These are phyloP conservation scores for Oenanthe sinensis DNA, from an alignment of 129 eudicot species.

Conservation along the genomic window DNA sequence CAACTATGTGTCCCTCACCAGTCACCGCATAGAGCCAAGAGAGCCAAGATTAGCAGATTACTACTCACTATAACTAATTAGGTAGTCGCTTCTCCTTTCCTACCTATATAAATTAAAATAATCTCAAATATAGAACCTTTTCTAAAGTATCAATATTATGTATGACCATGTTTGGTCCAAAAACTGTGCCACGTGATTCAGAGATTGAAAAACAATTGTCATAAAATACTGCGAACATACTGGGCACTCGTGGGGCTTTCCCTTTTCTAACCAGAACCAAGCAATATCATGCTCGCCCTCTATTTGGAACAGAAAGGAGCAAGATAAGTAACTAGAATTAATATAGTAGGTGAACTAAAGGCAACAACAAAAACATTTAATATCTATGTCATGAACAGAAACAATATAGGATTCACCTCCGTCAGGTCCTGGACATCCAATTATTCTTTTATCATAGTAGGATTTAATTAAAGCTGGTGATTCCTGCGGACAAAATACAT, in stretches of 20 bases:
- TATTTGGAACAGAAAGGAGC: constrained; percentile 18
- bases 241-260: constrained; percentile 84
- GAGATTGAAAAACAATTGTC: constrained; percentile 36
- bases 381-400: background rate
- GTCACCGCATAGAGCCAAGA: background rate
- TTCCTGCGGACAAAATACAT: constrained; percentile 44
- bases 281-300: constrained; percentile 99
- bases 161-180: background rate
- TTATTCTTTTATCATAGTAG: constrained; percentile 71
- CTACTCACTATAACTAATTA: background rate
- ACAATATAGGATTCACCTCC: constrained; percentile 52
- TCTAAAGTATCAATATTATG: background rate
- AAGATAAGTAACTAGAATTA: background rate
- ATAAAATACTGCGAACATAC: constrained; percentile 81
- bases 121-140: background rate
- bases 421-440: constrained; percentile 93
- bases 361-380: background rate
- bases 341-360: background rate
- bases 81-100: background rate
- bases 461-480: constrained; percentile 81
- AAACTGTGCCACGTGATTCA: background rate
- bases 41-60: background rate
- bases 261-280: constrained; percentile 99
- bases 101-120: background rate
- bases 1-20: background rate